Percentiles rank a stretch among this genome's conserved stretches.
phyloP scores from a whole-genome alignment of 106 monocot species.

The Iris macrosiphon region DNA sequence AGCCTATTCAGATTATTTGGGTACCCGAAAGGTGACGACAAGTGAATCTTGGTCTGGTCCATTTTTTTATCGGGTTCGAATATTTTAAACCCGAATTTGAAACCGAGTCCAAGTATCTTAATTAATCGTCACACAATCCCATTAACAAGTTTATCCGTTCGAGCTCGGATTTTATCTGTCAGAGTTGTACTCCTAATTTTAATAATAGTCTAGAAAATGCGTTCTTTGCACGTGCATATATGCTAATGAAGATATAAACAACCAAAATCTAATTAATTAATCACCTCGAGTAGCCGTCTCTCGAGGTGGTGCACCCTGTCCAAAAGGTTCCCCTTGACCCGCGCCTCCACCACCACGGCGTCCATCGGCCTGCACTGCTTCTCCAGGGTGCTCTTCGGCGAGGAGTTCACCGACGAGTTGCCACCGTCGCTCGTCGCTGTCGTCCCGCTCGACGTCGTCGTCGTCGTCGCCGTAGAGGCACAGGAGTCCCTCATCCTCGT shows the following conservation, averaged over 20 bases:
- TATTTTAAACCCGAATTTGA: no score
- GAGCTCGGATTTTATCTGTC: no score
- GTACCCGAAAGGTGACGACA: no score
- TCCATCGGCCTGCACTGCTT: constrained; percentile 23
- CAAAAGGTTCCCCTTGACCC: constrained; percentile 33
- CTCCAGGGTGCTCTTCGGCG: constrained; percentile 14
- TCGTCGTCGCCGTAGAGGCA: not conserved
- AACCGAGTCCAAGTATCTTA: no score
- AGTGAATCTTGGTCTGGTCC: no score
- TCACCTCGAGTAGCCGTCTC: constrained; percentile 26
- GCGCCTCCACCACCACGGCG: constrained; percentile 33
- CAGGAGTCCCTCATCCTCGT: constrained; percentile 5
- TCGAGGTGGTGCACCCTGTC: constrained; percentile 35
- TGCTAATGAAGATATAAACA: not conserved
- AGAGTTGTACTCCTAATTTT: no score
- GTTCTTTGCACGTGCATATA: not conserved
- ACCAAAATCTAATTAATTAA: not conserved
- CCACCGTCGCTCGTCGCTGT: constrained; percentile 7
- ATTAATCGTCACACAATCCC: no score
- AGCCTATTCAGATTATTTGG: no score
- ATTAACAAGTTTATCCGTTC: no score
- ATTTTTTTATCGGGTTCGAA: no score
- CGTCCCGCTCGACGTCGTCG: constrained; percentile 5
- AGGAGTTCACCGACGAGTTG: constrained; percentile 11
- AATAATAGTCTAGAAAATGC: no score